A percentile compares a stretch with the other conserved stretches of the same genome.
Evolutionary conservation across 1,284 basidiomycete genomes (phyloP).

Genomic region (Apiotrichum gamsii): DNA sequence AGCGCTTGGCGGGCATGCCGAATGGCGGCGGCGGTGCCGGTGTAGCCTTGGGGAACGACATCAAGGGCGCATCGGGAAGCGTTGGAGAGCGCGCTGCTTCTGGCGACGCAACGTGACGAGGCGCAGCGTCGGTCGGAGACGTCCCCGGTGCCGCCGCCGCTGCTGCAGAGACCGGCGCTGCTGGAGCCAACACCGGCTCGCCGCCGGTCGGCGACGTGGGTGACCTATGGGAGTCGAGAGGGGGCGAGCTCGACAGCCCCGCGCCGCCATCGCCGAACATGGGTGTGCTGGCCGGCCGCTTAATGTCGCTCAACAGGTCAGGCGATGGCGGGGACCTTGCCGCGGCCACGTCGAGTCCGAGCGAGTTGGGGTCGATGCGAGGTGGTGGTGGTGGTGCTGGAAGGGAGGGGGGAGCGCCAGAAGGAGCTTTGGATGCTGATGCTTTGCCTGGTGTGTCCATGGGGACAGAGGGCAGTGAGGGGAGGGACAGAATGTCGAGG

Average conservation of each 20-base stretch:
- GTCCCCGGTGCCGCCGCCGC: not conserved
- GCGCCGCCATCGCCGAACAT: not conserved
- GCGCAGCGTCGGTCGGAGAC: no score
- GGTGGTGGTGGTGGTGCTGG: conserved; percentile 3
- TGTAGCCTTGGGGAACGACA: not conserved
- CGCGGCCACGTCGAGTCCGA: no score
- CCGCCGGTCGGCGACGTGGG: no score
- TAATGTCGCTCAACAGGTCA: conserved; percentile 16
- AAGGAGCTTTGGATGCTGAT: not conserved
- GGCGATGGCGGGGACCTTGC: conserved; percentile 21
- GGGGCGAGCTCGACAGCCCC: not conserved
- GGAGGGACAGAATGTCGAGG: conserved; percentile 10
- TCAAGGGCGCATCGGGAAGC: no score
- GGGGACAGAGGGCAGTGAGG: conserved; percentile 14
- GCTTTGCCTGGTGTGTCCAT: conserved; percentile 7
- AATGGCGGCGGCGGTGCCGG: not conserved
- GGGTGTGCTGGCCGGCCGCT: conserved; percentile 27
- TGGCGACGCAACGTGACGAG: no score
- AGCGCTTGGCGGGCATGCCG: not conserved
- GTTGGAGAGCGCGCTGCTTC: no score
- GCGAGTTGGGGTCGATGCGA: conserved; percentile 13
- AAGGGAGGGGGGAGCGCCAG: not conserved
- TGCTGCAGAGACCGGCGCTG: no score
- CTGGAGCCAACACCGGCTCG: no score
- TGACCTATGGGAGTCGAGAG: no score